Evolutionary conservation across 345 rosid species (phyloP).

Genomic region (Aurinia saxatilis): DNA sequence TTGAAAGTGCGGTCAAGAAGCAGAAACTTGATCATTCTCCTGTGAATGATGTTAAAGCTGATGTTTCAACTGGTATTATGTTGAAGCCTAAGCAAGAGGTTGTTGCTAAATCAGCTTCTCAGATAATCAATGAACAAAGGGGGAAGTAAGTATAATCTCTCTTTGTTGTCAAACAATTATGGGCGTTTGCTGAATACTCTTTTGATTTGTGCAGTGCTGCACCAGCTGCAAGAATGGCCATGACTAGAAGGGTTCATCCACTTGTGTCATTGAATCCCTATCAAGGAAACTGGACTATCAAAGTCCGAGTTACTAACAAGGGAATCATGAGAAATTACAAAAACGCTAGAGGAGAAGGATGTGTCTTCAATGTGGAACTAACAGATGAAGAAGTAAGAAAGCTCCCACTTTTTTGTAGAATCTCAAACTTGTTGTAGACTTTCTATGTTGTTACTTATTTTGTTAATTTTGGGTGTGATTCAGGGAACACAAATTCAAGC

Average conservation of each 20-base stretch:
- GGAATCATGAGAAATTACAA: constrained; percentile 79
- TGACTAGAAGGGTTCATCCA: constrained; percentile 91
- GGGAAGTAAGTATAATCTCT: constrained; percentile 44
- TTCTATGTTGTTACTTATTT: neutral
- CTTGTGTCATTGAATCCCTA: constrained; percentile 91
- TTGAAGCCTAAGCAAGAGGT: constrained; percentile 68
- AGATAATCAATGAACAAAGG: constrained; percentile 62
- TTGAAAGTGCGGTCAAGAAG: constrained; percentile 14
- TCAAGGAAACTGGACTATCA: constrained; percentile 94
- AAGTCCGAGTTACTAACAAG: constrained; percentile 81
- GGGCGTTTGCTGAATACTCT: neutral
- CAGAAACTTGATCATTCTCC: constrained; percentile 44
- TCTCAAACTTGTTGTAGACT: neutral
- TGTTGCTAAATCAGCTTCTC: constrained; percentile 73
- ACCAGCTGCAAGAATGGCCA: constrained; percentile 72
- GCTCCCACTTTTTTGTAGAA: neutral
- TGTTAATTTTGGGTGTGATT: neutral
- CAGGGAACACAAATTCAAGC: constrained; percentile 97
- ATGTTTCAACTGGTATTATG: constrained; percentile 34
- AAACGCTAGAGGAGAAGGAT: constrained; percentile 90
- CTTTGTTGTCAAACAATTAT: neutral
- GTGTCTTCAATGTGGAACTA: constrained; percentile 90
- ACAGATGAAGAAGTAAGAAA: constrained; percentile 88
- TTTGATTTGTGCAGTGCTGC: constrained; percentile 51
- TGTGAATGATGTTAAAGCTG: constrained; percentile 22